Evolutionary conservation across 202 grass and related monocot species (phyloP).

Genomic region (Setaria italica): DNA sequence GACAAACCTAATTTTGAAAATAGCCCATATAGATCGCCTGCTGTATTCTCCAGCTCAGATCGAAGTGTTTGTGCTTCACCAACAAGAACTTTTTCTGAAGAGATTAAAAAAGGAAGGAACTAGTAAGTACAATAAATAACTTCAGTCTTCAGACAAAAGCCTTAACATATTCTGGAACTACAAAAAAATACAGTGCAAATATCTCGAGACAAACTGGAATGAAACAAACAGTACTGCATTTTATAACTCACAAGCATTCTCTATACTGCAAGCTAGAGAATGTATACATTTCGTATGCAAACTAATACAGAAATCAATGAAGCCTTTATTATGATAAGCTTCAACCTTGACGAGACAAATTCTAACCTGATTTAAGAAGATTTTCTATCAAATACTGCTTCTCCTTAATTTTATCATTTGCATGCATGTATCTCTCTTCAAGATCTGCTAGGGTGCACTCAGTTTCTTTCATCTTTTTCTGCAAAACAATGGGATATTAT

Average conservation of each 20-base stretch:
- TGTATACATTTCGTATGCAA: not conserved
- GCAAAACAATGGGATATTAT: slow-evolving; percentile 30
- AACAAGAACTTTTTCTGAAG: slow-evolving; percentile 74
- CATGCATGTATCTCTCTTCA: slow-evolving; percentile 73
- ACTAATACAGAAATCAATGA: not conserved
- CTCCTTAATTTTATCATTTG: slow-evolving; percentile 75
- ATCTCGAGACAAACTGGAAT: slow-evolving; percentile 27
- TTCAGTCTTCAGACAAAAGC: not conserved
- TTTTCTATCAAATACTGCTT: slow-evolving; percentile 83
- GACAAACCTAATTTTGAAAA: slow-evolving; percentile 77
- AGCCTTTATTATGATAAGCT: slow-evolving; percentile 1
- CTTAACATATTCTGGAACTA: not conserved
- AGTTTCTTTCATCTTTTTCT: slow-evolving; percentile 75
- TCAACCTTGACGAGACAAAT: not conserved
- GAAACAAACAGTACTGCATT: not conserved
- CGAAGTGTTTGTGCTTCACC: slow-evolving; percentile 61
- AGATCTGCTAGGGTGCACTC: slow-evolving; percentile 58
- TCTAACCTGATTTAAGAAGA: slow-evolving; percentile 77
- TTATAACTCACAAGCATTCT: not conserved
- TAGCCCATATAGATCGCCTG: slow-evolving; percentile 65
- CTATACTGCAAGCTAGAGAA: slow-evolving; percentile 6
- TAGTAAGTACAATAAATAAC: not conserved
- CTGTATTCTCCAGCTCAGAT: slow-evolving; percentile 68
- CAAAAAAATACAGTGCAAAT: not conserved
- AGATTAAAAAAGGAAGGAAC: not conserved